Percentiles rank a stretch among this genome's conserved stretches.
phyloP scores from a whole-genome alignment of 495 filamentous ascomycete species.

The Jackrogersella multiformis region DNA sequence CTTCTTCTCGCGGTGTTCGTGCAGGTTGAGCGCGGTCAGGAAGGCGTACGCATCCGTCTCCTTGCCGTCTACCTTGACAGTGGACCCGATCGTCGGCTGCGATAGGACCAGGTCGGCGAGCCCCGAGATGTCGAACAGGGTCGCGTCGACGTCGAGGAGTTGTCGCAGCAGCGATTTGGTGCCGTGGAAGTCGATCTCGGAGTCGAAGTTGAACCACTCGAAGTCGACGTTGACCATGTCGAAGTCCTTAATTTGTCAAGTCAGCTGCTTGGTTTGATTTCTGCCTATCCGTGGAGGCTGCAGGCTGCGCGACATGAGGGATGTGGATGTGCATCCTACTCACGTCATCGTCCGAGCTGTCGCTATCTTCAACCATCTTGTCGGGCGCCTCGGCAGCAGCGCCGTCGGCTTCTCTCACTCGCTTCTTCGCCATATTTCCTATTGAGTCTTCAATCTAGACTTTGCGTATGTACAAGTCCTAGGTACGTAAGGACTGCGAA shows the following conservation, averaged over 20 bases:
- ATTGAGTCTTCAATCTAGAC: background rate
- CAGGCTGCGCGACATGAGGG: background rate
- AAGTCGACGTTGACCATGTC: constrained; percentile 96
- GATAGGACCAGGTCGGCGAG: constrained; percentile 88
- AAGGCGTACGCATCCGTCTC: constrained; percentile 96
- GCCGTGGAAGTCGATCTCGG: constrained; percentile 92
- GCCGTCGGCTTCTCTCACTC: constrained; percentile 56
- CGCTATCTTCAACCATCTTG: constrained; percentile 59
- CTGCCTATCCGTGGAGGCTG: constrained; percentile 2
- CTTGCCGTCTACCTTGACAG: constrained; percentile 93
- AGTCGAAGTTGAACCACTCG: constrained; percentile 96
- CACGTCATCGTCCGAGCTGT: constrained; percentile 57
- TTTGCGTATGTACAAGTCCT: background rate
- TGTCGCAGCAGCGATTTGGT: constrained; percentile 90
- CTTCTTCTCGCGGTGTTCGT: constrained; percentile 79
- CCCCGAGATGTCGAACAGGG: constrained; percentile 85
- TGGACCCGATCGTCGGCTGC: constrained; percentile 89
- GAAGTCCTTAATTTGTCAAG: constrained; percentile 67
- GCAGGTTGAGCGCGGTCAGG: constrained; percentile 85
- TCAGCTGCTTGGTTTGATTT: constrained; percentile 43
- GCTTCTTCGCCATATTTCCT: constrained; percentile 58
- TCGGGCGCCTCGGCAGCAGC: constrained; percentile 51
- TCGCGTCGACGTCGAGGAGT: constrained; percentile 88
- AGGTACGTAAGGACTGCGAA: no score
- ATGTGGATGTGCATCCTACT: constrained; percentile 27